Conservation (phyloP, 2,329 filamentous ascomycete genomes). For the Cladosporium austrohemisphaericum region DNA sequence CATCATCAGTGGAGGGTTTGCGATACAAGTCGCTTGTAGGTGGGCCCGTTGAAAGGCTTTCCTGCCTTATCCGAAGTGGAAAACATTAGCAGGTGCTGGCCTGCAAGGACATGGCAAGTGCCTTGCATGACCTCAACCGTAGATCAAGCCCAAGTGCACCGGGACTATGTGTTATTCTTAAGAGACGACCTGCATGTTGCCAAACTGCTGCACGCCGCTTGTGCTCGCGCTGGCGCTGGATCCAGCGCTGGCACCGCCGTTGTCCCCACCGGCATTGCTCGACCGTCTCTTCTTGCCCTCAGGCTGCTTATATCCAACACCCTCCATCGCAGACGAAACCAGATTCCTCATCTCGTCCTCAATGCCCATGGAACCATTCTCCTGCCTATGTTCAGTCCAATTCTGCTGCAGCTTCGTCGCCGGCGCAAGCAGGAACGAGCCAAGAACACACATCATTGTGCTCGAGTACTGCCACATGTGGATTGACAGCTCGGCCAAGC, state of each 20-base stretch:
- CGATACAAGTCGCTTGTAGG: no score
- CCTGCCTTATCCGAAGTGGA: no score
- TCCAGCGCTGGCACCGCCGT: background rate
- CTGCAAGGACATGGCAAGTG: no score
- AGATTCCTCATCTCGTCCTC: constrained; percentile 8
- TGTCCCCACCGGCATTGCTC: background rate
- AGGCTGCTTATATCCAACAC: constrained; percentile 12
- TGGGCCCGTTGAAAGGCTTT: no score
- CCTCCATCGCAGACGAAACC: constrained; percentile 14
- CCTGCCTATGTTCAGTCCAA: constrained; percentile 6
- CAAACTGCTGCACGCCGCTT: constrained; percentile 17
- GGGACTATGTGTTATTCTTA: no score
- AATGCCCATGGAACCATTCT: background rate
- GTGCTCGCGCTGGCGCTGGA: background rate
- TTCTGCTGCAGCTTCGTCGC: constrained; percentile 49
- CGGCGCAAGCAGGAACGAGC: constrained; percentile 50
- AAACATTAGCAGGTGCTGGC: no score
- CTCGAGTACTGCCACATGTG: constrained; percentile 62
- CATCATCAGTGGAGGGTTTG: no score
- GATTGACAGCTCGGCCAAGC: constrained; percentile 46
- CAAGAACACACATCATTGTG: constrained; percentile 62
- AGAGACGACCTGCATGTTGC: constrained; percentile 21
- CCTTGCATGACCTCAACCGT: background rate
- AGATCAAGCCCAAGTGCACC: background rate
- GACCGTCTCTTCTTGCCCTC: background rate